Base-by-base conservation (phyloP, 176 grass and related monocot species). In the Oryza meyeriana region DNA sequence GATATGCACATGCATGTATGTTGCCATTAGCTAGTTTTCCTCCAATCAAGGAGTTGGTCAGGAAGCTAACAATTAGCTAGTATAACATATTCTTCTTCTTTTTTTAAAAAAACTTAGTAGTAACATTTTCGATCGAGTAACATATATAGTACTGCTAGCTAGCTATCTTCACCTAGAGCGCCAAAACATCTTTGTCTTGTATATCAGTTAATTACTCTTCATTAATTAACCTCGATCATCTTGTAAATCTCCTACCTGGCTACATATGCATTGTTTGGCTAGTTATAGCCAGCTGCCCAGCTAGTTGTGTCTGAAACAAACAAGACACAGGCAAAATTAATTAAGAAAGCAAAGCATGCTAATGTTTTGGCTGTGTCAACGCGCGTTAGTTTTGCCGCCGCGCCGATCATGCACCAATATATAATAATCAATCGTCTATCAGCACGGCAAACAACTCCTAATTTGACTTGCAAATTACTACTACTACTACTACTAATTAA, bases 121-220 rank as follows among this genome's bases (percentile, higher is more conserved):
- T n/a, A n/a, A n/a, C n/a, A n/a, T n/a, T n/a, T n/a, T 22, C 8
- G 18, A 55, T 55, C 48, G 17, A 55, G 17, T 20, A 8, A 55
- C 6, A 22, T 20, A 6, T 55, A 20, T 47, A 48, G 16, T 47
- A n/a, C n/a, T n/a, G n/a, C n/a, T n/a, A 8, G 9, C 4, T 55
- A 22, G 47, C 17, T n/a, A 55, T 3, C 26, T 44, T 16, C 8
- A 50, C 69, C 80, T 83, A 48, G 80, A 83, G 69, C 69, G 18
- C 80, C 80, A 47, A 83, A 83, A 74, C 80, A 30, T 1, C 17
- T 40, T 74, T 83, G 80, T 83, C 80, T 31, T 55, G 50, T 55
- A 7, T 55, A 7, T 55, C 48, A 18, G 48, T 22, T 55, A 55
- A 55, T n/a, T n/a, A n/a, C 18, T n/a, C 50, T 22, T 55, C 18